A percentile compares a stretch with the other conserved stretches of the same genome.
phyloP scores from a whole-genome alignment of 495 filamentous ascomycete genomes.

The Trichocladium uniseriatum region DNA sequence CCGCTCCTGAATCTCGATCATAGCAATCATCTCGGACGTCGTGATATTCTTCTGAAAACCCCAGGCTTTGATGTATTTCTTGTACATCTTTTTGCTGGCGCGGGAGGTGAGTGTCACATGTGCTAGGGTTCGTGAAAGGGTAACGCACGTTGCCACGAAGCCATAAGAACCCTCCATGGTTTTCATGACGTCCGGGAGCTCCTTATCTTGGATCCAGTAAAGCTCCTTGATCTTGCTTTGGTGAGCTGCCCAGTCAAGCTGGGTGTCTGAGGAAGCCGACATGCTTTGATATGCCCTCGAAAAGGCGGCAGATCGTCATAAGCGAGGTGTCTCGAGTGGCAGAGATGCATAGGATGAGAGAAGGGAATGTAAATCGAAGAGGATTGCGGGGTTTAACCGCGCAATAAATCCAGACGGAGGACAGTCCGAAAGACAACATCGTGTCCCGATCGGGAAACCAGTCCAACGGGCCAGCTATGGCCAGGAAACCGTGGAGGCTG shows the following conservation, averaged over 20 bases:
- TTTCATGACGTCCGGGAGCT: constrained; percentile 18
- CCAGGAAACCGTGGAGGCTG: neutral
- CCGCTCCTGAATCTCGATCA: constrained; percentile 16
- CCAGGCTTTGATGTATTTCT: constrained; percentile 21
- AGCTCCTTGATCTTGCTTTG: constrained; percentile 15
- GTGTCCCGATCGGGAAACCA: neutral
- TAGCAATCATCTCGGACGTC: constrained; percentile 14
- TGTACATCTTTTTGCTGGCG: constrained; percentile 22
- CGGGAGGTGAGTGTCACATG: neutral
- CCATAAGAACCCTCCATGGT: constrained; percentile 13
- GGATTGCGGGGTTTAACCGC: neutral
- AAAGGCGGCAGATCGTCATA: too few relatives aligned
- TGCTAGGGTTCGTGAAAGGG: neutral
- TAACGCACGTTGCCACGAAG: constrained; percentile 19
- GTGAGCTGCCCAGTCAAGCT: constrained; percentile 14
- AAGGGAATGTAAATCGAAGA: neutral
- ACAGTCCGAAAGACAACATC: neutral
- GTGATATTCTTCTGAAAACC: constrained; percentile 22
- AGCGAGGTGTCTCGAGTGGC: neutral
- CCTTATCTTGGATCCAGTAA: constrained; percentile 13
- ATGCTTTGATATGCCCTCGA: neutral
- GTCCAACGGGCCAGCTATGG: neutral
- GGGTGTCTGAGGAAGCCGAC: neutral
- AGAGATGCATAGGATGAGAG: neutral
- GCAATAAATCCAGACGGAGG: neutral